These are phyloP conservation scores for Phaeosphaeriaceae sp. DNA, from an alignment of 2,329 filamentous ascomycete genomes.

Conservation along the genomic window DNA sequence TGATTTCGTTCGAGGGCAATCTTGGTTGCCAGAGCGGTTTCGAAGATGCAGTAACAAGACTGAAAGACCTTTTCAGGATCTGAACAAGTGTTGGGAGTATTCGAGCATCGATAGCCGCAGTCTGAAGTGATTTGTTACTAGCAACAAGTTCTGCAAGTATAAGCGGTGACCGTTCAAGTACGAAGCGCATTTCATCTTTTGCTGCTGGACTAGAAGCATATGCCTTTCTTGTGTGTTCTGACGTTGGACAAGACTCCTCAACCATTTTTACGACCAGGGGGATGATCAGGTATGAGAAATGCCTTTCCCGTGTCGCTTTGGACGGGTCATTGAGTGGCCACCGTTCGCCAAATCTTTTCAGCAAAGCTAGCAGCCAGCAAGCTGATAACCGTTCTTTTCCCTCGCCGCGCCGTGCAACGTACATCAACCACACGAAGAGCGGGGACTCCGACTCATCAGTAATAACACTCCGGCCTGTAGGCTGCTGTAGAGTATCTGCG, in stretches of 20 bases:
- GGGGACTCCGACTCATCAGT: slow-evolving; percentile 54
- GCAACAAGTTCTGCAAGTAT: slow-evolving; percentile 80
- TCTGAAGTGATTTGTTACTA: slow-evolving; percentile 80
- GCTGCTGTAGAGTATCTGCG: slow-evolving; percentile 39
- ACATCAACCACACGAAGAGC: slow-evolving; percentile 56
- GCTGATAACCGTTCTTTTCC: slow-evolving; percentile 51
- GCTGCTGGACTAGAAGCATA: slow-evolving; percentile 55
- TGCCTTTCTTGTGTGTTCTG: slow-evolving; percentile 32
- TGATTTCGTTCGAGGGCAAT: slow-evolving; percentile 29
- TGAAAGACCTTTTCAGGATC: slow-evolving; percentile 70
- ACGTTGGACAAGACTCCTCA: slow-evolving; percentile 41
- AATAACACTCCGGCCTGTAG: slow-evolving; percentile 37
- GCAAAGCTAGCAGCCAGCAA: slow-evolving; percentile 47
- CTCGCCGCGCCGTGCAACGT: slow-evolving; percentile 51
- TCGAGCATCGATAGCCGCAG: slow-evolving; percentile 75
- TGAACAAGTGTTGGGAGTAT: slow-evolving; percentile 68
- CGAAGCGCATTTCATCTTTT: slow-evolving; percentile 35
- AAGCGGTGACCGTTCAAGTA: slow-evolving; percentile 66
- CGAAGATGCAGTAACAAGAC: slow-evolving; percentile 58
- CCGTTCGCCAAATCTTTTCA: slow-evolving; percentile 46
- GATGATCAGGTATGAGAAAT: slow-evolving; percentile 54
- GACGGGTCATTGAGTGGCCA: slow-evolving; percentile 47
- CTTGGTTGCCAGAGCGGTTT: slow-evolving; percentile 63
- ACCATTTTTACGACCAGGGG: slow-evolving; percentile 58
- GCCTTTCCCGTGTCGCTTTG: slow-evolving; percentile 48